Evolutionary conservation across 345 rosid species (phyloP), one percentile per base, ranked within the genome.

Genomic region (Lepidium sativum): DNA sequence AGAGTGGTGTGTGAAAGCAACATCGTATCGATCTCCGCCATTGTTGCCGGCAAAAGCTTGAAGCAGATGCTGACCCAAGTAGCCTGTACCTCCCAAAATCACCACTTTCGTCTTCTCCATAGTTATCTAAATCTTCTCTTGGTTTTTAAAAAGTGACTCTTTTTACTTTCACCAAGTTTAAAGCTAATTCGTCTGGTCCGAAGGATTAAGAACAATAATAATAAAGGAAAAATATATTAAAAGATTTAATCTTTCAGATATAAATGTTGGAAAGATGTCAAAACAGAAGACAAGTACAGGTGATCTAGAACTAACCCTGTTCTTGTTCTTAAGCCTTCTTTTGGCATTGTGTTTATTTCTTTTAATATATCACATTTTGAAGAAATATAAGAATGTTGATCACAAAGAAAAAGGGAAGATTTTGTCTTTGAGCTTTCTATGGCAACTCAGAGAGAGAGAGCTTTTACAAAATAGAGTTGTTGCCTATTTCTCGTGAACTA

Each of bases 31-130:
- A 43, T 40, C 54, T 42, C 62, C 74, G 33, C 54, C 69, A 38
- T 73, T 54, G 62, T 61, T 70, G 64, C 35, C 78, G 9, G 81
- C 70, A 41, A 84, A 45, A 12, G 71, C 78, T 75, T 79, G 80
- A 60, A 92, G 71, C n/a, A 92, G 61, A 72, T 92, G 98, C 74
- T 92, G 97, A 14, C 97, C 97, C 72, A 92, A 63, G 82, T 92
- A 92, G 6, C 98, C 98, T 0, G 83, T 92, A 42, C 96, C 97
- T 31, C 98, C 97, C 5, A 89, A 86, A 35, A 92, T 80, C 78
- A 92, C 20, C 57, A 87, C 83, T 73, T 66, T 84, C 77, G 66
- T 77, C 74, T 70, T 67, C 74, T 73, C 74, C 86, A 77, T 82
- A 15, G 27, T 1, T 20, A 20, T n/a, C n/a, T 3, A 16, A 29